Base-by-base conservation (phyloP, 371 early-diverging fungal species). In the Chytridiales sp. region DNA sequence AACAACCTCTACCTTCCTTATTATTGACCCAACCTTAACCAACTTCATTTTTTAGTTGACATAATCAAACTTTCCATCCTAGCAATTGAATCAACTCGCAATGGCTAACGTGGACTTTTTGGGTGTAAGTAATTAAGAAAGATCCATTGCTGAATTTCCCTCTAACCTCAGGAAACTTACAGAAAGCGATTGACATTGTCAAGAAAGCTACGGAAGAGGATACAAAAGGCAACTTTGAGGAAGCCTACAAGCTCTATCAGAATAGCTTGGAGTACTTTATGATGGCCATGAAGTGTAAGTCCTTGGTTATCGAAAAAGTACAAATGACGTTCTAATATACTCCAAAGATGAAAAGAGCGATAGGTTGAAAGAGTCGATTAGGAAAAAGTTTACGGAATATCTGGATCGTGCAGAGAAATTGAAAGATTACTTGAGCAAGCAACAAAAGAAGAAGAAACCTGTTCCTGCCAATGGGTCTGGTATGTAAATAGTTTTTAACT, bases 121-220 rank as follows among this genome's bases (percentile, higher is more conserved):
- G 26, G 70, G 66, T 50, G 70, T 70, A 29, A 22, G 60, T 42
- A 2, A 48, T 13, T 21, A 0, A 17, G 40, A 15, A 24, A 36
- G 47, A n/a, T 21, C 6, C 13, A 26, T 47, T 8, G 42, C 46
- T 4, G 9, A 29, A 22, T 26, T 21, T 43, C 2, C 15, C 27
- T 56, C 39, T 5, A 11, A 21, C 17, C 5, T 29, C 19, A 9
- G 11, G n/a, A 29, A n/a, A 4, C 31, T 21, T n/a, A 38, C 60
- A 73, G 73, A 78, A 74, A 70, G 79, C 79, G 30, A 70, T 78
- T 19, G 76, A 74, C 13, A 73, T 95, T 49, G 93, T 93, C 35
- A 93, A 90, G 68, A 85, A 86, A 70, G 97, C 97, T 22, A 95
- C 92, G 5, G 93, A 93, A 51, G 94, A 93, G 66, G 97, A 96